Evolutionary conservation across 768 basidiomycete species (phyloP).

Genomic region (Pholiota molesta): DNA sequence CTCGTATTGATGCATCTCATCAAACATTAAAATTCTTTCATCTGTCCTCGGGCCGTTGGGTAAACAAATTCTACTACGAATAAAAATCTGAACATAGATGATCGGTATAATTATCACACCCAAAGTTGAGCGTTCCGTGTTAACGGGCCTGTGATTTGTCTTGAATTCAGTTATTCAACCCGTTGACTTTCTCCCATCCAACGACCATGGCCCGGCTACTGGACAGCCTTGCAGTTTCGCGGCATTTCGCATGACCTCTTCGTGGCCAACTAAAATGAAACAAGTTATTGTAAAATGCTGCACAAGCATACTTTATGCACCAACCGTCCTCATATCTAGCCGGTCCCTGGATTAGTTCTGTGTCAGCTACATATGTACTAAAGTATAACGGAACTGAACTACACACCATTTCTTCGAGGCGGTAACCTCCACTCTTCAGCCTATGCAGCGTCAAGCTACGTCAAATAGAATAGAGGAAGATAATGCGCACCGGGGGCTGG

Average conservation of each 20-base stretch:
- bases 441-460: slow-evolving; percentile 14
- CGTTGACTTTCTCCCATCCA: slow-evolving; percentile 17
- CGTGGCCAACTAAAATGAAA: slow-evolving; percentile 37
- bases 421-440: slow-evolving; percentile 41
- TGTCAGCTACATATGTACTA: not conserved
- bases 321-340: slow-evolving; percentile 37
- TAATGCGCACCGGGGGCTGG: slow-evolving; percentile 37
- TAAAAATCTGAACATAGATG: no score
- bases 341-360: slow-evolving; percentile 34
- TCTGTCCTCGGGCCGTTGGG: no score
- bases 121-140: no score
- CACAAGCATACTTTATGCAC: slow-evolving; percentile 9
- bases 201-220: slow-evolving; percentile 34
- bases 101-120: no score
- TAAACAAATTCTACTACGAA: no score
- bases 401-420: slow-evolving; percentile 45
- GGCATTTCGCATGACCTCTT: slow-evolving; percentile 44
- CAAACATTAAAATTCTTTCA: no score
- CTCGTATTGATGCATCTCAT: no score
- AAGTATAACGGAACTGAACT: not conserved
- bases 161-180: no score
- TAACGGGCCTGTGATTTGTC: no score
- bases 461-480: slow-evolving; percentile 4
- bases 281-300: not conserved
- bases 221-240: slow-evolving; percentile 47